These are phyloP conservation scores for Arthrobotrys conoides DNA, from an alignment of 2,329 filamentous ascomycete species.

Conservation along the genomic window DNA sequence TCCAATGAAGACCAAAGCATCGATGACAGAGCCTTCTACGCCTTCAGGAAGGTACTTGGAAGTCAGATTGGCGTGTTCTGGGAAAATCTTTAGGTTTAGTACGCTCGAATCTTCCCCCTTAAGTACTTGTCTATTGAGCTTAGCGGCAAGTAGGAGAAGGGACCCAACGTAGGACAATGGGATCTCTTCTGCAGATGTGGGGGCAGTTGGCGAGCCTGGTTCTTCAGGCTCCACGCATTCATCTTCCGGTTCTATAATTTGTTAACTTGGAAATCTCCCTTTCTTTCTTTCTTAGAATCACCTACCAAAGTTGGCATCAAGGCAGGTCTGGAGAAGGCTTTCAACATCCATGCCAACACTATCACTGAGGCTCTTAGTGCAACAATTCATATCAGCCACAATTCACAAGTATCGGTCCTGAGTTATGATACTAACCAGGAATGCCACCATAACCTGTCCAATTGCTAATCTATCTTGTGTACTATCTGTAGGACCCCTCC, in stretches of 20 bases:
- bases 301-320: slow-evolving; percentile 46
- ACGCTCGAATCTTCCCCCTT: slow-evolving; percentile 39
- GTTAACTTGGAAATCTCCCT: background rate
- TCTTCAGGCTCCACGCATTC: slow-evolving; percentile 29
- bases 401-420: too few relatives aligned
- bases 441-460: slow-evolving; percentile 45
- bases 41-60: slow-evolving; percentile 62
- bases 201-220: slow-evolving; percentile 58
- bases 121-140: slow-evolving; percentile 56
- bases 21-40: slow-evolving; percentile 63
- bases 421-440: slow-evolving; percentile 32
- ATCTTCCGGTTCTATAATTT: slow-evolving; percentile 21
- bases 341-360: slow-evolving; percentile 52
- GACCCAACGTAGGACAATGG: slow-evolving; percentile 64
- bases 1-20: slow-evolving; percentile 64
- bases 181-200: slow-evolving; percentile 63
- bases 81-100: slow-evolving; percentile 62
- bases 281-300: background rate
- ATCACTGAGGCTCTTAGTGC: slow-evolving; percentile 38
- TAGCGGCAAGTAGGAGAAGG: slow-evolving; percentile 63
- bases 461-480: slow-evolving; percentile 43
- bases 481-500: background rate
- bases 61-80: slow-evolving; percentile 63
- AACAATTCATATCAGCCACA: background rate
- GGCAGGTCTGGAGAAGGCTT: slow-evolving; percentile 45